phyloP scores from a whole-genome alignment of 352 stramenopile genomes.

The Pythium utonaiense region DNA sequence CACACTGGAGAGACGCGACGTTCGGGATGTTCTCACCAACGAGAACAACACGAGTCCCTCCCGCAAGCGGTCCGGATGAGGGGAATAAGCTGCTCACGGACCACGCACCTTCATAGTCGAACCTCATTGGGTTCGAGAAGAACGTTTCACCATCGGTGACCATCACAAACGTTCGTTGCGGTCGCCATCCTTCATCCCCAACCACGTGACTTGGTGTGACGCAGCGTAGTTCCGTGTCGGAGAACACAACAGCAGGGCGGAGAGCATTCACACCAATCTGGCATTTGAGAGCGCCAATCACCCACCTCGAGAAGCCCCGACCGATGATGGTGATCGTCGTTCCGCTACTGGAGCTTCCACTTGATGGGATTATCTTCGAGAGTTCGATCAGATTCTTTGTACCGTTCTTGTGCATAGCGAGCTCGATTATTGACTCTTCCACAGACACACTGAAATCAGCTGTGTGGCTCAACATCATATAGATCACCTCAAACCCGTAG shows the following conservation, averaged over 20 bases:
- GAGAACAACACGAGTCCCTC: conserved; percentile 35
- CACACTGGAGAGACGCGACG: conserved; percentile 14
- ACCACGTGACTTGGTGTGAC: conserved; percentile 29
- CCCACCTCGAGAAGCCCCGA: conserved; percentile 33
- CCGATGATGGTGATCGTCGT: conserved; percentile 42
- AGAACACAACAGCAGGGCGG: conserved; percentile 28
- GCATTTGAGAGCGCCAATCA: conserved; percentile 33
- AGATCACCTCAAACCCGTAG: conserved; percentile 60
- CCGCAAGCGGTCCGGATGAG: conserved; percentile 26
- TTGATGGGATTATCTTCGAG: conserved; percentile 15
- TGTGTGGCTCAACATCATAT: conserved; percentile 44
- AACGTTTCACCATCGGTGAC: conserved; percentile 49
- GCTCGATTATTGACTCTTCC: conserved; percentile 43
- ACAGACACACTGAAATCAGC: conserved; percentile 33
- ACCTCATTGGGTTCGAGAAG: conserved; percentile 60
- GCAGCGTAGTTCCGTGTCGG: conserved; percentile 42
- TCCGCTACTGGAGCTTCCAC: conserved; percentile 33
- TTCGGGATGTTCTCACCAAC: conserved; percentile 18
- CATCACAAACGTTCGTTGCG: conserved; percentile 39
- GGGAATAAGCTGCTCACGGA: conserved; percentile 25
- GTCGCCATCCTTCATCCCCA: conserved; percentile 17
- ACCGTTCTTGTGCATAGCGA: conserved; percentile 33
- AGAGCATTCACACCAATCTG: conserved; percentile 47
- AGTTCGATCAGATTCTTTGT: conserved; percentile 26
- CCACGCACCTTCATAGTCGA: conserved; percentile 45